Evolutionary conservation across 108 stramenopile genomes (phyloP), one percentile per base, ranked within the genome.

Genomic region (Stephanodiscus minutulus): DNA sequence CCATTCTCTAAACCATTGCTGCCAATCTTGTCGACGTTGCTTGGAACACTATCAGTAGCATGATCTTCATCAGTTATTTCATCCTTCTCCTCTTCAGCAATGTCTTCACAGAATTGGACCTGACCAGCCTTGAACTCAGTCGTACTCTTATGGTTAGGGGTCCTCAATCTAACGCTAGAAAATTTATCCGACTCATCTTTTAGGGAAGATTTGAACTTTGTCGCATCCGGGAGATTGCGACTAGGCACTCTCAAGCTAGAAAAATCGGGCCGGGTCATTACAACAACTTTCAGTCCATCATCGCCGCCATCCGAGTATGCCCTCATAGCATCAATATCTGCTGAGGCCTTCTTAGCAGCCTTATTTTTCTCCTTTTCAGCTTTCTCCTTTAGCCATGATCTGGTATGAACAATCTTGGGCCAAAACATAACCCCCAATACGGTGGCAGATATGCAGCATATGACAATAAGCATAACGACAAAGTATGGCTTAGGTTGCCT

Each of bases 371-470:
- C 43, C 43, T 44, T 44, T 44, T 44, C 43, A 3, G 43, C 43
- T 44, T 44, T 11, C 15, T 44, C 43, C 3, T 15, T 44, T 15
- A 44, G 13, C 43, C 43, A 44, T 17, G 15, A 44, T 15, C 15
- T 44, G 3, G 43, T 44, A 15, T 15, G 43, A 18, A 60, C 18
- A 17, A 83, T 82, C 67, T 87, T 87, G 3, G 87, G 87, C 37
- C 73, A 31, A 71, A 87, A 87, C 54, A 87, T 83, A 6, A 85
- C 47, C 25, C 76, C 47, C 12, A 82, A 25, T 3, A 72, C 73
- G 15, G 74, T 54, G 5, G 64, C 22, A n/a, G 79, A 52, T 11
- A 68, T 71, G 9, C 70, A 37, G 36, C 78, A 77, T 13, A 87
- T 76, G 17, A 82, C 54, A 2, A 21, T 48, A 29, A 47, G 10